Evolutionary conservation across 2,329 filamentous ascomycete species (phyloP).

Genomic region (Aspergillus quadricinctus): DNA sequence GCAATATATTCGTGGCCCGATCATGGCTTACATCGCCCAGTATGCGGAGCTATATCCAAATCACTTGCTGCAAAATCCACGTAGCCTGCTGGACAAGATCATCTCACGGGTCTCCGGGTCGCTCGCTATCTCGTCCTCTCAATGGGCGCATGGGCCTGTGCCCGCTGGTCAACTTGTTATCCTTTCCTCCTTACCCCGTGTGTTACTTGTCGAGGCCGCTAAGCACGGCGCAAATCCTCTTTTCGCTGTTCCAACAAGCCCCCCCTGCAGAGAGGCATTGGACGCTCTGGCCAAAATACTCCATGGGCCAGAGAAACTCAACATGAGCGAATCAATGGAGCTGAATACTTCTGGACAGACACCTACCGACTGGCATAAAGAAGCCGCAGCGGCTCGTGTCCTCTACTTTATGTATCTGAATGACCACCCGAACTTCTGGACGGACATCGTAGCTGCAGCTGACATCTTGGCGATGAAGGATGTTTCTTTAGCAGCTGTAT

Average conservation of each 20-base stretch:
- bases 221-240: slow-evolving; percentile 41
- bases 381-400: slow-evolving; percentile 51
- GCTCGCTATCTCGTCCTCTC: slow-evolving; percentile 41
- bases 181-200: slow-evolving; percentile 54
- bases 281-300: slow-evolving; percentile 54
- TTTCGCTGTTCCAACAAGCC: slow-evolving; percentile 48
- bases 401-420: slow-evolving; percentile 54
- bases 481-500: slow-evolving; percentile 51
- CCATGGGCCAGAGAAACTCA: slow-evolving; percentile 44
- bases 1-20: slow-evolving; percentile 51
- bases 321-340: slow-evolving; percentile 24
- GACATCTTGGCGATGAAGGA: slow-evolving; percentile 56
- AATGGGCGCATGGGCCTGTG: slow-evolving; percentile 52
- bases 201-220: slow-evolving; percentile 46
- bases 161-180: slow-evolving; percentile 54
- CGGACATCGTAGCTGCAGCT: slow-evolving; percentile 49
- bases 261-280: slow-evolving; percentile 51
- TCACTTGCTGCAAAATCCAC: slow-evolving; percentile 46
- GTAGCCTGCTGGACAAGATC: slow-evolving; percentile 42
- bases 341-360: slow-evolving; percentile 30
- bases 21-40: slow-evolving; percentile 55
- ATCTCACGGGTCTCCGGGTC: slow-evolving; percentile 45
- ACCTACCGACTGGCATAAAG: slow-evolving; percentile 39
- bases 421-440: slow-evolving; percentile 49
- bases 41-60: slow-evolving; percentile 54